These are phyloP conservation scores for Candida jianshihensis DNA, from an alignment of 805 yeast species.

Conservation along the genomic window DNA sequence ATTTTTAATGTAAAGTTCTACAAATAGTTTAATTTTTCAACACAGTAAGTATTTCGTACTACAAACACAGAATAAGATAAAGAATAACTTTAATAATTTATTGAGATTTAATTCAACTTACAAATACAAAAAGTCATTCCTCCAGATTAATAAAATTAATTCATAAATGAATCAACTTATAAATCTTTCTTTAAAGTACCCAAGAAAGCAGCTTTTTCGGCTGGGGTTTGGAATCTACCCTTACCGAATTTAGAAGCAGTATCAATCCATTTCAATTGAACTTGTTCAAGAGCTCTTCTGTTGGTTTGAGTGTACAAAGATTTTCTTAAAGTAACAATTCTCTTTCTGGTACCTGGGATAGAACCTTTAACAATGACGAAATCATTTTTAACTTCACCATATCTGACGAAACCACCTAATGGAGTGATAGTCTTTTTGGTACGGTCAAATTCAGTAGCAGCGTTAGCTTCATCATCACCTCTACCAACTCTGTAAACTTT, in stretches of 20 bases:
- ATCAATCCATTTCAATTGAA: conserved; percentile 98
- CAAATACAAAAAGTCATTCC: no score
- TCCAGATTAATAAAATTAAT: no score
- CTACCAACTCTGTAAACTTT: conserved; percentile 99
- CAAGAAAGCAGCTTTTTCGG: conserved; percentile 99
- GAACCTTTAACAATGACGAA: conserved; percentile 97
- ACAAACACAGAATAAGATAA: no score
- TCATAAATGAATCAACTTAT: conserved; percentile 32
- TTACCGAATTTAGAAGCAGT: conserved; percentile 99
- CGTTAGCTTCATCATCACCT: conserved; percentile 90
- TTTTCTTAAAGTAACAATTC: conserved; percentile 98
- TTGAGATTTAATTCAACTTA: no score
- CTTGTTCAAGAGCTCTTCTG: conserved; percentile 95
- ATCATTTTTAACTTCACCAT: conserved; percentile 97
- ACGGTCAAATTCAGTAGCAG: conserved; percentile 97
- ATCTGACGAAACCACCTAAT: conserved; percentile 99
- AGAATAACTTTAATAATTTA: neutral
- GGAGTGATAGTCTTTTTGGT: conserved; percentile 99
- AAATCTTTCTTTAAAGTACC: conserved; percentile 99
- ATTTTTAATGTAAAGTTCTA: neutral
- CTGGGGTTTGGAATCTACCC: conserved; percentile 99
- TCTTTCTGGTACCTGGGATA: conserved; percentile 99
- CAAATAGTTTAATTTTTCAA: neutral
- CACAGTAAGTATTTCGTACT: neutral
- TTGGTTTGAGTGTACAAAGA: conserved; percentile 96